A percentile compares a stretch with the other conserved stretches of the same genome.
phyloP scores from a whole-genome alignment of 129 eudicot genomes.

The Tagetes erecta region DNA sequence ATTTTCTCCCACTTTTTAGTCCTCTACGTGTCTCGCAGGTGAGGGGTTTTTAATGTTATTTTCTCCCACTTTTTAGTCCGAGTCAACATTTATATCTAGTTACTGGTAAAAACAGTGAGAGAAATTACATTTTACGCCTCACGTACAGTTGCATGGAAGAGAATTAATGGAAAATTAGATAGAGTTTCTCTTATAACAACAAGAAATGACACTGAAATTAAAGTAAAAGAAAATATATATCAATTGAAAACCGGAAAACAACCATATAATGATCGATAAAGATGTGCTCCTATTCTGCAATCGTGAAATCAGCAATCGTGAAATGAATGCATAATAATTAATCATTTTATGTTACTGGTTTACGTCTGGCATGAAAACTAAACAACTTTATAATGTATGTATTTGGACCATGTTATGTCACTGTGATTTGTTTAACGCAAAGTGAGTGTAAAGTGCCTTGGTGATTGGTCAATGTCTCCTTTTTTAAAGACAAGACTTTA shows the following conservation, averaged over 20 bases:
- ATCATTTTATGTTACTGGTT: neutral
- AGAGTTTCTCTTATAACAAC: neutral
- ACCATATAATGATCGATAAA: too few relatives aligned
- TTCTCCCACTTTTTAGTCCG: too few relatives aligned
- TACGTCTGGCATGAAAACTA: neutral
- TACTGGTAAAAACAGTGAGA: too few relatives aligned
- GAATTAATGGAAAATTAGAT: too few relatives aligned
- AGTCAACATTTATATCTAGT: too few relatives aligned
- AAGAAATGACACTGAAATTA: neutral
- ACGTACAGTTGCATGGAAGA: too few relatives aligned
- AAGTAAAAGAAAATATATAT: neutral
- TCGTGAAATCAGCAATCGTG: neutral
- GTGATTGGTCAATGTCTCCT: conserved; percentile 11
- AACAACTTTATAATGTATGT: neutral
- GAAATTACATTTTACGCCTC: too few relatives aligned
- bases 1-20: too few relatives aligned
- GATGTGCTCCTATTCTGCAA: too few relatives aligned
- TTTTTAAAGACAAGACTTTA: conserved; percentile 1
- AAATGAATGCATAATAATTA: conserved; percentile 9
- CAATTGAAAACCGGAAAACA: too few relatives aligned
- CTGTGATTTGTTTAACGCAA: neutral
- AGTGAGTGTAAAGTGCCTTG: conserved; percentile 5
- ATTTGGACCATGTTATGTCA: neutral
- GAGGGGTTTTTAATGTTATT: too few relatives aligned
- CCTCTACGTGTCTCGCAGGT: too few relatives aligned